Base-by-base conservation (phyloP, 176 grass and related monocot species). In the maize (Zea mays) region DNA sequence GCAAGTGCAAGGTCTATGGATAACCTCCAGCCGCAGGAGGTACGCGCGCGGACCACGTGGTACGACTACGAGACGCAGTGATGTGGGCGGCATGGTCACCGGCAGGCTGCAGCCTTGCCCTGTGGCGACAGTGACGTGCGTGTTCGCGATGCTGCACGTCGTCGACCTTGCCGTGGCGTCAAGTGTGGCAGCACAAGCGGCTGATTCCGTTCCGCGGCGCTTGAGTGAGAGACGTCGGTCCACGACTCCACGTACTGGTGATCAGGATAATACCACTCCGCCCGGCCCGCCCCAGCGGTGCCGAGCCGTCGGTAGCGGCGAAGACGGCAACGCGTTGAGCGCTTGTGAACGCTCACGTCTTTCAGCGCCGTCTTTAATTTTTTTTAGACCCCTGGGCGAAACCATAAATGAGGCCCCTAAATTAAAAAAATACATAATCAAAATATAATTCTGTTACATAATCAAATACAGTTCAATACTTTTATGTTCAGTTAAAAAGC, bases 161-260 rank as follows among this genome's bases (percentile, higher is more conserved):
- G 27, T 49, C 43, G 27, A 47, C 74, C 21, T 5, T 2, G 35
- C 4, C 54, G 56, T 37, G 4, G 44, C 61, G 60, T n/a, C 5
- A 45, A 48, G 61, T 5, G 61, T 21, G 58, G 17, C 40, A 14
- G 8, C 64, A 8, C 10, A 4, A 15, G 8, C 38, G 16, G 4
- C n/a, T 27, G 69, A 15, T 13, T 37, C 7, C 11, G 69, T 35
- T 39, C 16, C 37, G 51, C 15, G 61, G 61, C 15, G 27, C 5
- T 65, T 67, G 39, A 37, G 83, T 8, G 59, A 21, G 68, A 10
- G 67, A 41, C 43, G 75, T 65, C 55, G 68, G 76, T 79, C 83
- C 67, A 72, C 45, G 65, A 27, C 27, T 27, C 27, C 27, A 27
- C 27, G 27, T 27, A 27, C 82, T 52, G 43, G 65, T 35, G 76